Evolutionary conservation across 805 yeast species (phyloP).

Genomic region (Diddensiella transvaalensis): DNA sequence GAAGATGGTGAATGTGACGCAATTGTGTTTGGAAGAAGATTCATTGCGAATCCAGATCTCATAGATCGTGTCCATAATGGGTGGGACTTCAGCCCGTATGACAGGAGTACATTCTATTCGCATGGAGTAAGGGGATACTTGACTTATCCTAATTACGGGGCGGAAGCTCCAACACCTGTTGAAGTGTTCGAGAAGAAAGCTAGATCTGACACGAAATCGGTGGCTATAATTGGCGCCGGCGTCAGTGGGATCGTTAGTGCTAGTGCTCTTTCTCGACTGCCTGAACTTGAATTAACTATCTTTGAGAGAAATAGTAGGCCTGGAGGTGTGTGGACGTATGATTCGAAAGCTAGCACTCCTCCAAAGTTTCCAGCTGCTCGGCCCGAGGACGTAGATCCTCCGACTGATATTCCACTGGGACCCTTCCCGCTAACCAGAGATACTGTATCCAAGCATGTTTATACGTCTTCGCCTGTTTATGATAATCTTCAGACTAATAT

Average conservation of each 20-base stretch:
- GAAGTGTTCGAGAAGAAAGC: neutral
- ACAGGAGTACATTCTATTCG: constrained; percentile 46
- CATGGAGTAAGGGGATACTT: constrained; percentile 2
- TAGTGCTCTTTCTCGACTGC: constrained; percentile 6
- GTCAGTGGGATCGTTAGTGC: constrained; percentile 1
- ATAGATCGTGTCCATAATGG: constrained; percentile 42
- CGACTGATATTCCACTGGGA: constrained; percentile 3
- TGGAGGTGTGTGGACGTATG: constrained; percentile 15
- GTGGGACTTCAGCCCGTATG: constrained; percentile 40
- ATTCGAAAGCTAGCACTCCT: neutral
- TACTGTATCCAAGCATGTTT: neutral
- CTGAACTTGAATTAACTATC: constrained; percentile 5
- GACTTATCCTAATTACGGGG: constrained; percentile 7
- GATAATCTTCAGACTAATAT: constrained; percentile 7
- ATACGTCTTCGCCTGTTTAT: constrained; percentile 9
- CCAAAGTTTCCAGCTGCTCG: constrained; percentile 7
- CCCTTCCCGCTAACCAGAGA: constrained; percentile 3
- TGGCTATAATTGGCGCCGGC: constrained; percentile 11
- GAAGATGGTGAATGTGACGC: constrained; percentile 28
- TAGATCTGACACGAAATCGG: neutral
- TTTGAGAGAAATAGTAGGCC: constrained; percentile 6
- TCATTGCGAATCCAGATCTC: constrained; percentile 54
- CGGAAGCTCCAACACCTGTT: neutral
- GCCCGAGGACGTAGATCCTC: constrained; percentile 4
- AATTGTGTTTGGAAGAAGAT: constrained; percentile 44